These are phyloP conservation scores for Termitomyces titanicus DNA, from an alignment of 768 basidiomycete genomes.

Conservation along the genomic window DNA sequence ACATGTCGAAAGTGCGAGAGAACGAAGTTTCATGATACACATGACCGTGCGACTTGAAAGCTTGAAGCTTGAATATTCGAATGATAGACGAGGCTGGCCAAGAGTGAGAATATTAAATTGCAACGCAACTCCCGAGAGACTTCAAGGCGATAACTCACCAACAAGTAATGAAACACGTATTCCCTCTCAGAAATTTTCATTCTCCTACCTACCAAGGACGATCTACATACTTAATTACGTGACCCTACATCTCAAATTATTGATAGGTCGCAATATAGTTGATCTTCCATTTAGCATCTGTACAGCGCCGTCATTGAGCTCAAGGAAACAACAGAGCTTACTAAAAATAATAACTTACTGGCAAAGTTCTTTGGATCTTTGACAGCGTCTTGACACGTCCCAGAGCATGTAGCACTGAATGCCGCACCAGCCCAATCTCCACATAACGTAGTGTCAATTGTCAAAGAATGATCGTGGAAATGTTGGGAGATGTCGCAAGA, in stretches of 20 bases:
- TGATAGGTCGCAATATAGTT: constrained; percentile 30
- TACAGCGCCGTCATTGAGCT: background rate
- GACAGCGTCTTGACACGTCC: constrained; percentile 43
- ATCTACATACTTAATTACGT: background rate
- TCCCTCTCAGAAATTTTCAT: no score
- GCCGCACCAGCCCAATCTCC: constrained; percentile 42
- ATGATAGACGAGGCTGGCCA: no score
- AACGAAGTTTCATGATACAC: no score
- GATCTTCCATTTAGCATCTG: constrained; percentile 56
- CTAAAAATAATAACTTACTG: constrained; percentile 19
- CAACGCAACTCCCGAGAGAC: no score
- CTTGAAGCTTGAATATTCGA: no score
- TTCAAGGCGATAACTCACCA: no score
- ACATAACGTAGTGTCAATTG: constrained; percentile 46
- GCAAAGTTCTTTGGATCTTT: constrained; percentile 56
- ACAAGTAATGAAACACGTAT: no score
- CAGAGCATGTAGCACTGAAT: constrained; percentile 36
- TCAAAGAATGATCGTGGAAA: constrained; percentile 48
- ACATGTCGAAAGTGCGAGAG: no score
- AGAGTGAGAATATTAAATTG: no score
- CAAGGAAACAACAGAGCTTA: background rate
- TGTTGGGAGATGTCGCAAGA: constrained; percentile 44
- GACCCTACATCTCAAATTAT: background rate
- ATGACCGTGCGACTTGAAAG: no score
- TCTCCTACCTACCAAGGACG: background rate